Evolutionary conservation across 2,329 filamentous ascomycete species (phyloP).

Genomic region (Aotearoamyces nothofagi): DNA sequence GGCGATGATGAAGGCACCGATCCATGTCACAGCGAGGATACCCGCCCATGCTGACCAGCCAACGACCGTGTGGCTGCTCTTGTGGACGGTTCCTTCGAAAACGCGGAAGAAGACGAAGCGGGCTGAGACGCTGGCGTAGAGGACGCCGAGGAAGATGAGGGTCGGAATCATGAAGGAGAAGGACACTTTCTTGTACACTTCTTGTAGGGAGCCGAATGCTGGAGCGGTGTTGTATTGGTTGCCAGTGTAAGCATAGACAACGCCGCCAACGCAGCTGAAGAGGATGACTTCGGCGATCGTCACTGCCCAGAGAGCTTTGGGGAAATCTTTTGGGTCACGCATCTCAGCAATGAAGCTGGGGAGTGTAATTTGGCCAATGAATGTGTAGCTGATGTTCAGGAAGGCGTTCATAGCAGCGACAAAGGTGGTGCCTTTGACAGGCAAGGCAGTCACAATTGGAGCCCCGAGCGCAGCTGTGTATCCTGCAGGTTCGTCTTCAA

Average conservation of each 20-base stretch:
- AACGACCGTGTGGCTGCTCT: slow-evolving; percentile 63
- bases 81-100: slow-evolving; percentile 66
- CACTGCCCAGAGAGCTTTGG: slow-evolving; percentile 82
- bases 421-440: slow-evolving; percentile 57
- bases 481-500: slow-evolving; percentile 58
- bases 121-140: slow-evolving; percentile 81
- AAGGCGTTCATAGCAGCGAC: slow-evolving; percentile 76
- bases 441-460: slow-evolving; percentile 53
- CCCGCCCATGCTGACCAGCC: slow-evolving; percentile 69
- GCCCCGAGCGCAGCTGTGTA: slow-evolving; percentile 45
- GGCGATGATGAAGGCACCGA: slow-evolving; percentile 83
- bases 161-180: slow-evolving; percentile 96
- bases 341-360: slow-evolving; percentile 95
- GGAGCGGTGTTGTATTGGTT: slow-evolving; percentile 80
- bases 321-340: slow-evolving; percentile 68
- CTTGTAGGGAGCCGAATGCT: slow-evolving; percentile 70
- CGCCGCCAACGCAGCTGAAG: slow-evolving; percentile 66
- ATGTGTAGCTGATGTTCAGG: slow-evolving; percentile 91
- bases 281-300: slow-evolving; percentile 79
- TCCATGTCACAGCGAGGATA: slow-evolving; percentile 63
- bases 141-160: slow-evolving; percentile 76
- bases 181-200: slow-evolving; percentile 68
- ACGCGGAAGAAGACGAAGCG: slow-evolving; percentile 87
- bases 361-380: slow-evolving; percentile 88
- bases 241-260: slow-evolving; percentile 79